Evolutionary conservation across 805 yeast species (phyloP), one percentile per base, ranked within the genome.

Genomic region (Yarrowia alimentaria): DNA sequence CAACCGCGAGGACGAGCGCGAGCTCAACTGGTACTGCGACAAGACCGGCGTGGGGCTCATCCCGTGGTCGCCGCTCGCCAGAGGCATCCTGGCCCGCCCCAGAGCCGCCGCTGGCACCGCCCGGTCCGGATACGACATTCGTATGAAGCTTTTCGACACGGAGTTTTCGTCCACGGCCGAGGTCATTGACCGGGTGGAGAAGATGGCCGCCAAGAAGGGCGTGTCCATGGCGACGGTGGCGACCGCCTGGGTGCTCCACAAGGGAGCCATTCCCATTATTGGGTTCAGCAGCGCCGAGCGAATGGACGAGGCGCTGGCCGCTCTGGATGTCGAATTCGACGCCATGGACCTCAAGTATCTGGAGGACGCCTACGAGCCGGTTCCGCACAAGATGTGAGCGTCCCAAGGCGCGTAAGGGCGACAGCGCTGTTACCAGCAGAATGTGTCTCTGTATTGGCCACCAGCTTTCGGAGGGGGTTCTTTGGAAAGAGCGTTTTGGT

Each of bases 1-100:
- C 3, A 68, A 76, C 56, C 68, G 87, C 12, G 85, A 80, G 59
- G 85, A 80, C 52, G 87, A 81, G 61, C 65, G 79, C 13, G 86
- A 81, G 59, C 67, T 79, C 73, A 75, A 71, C 54, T 77, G 76
- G 20, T 81, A 67, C 61, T 77, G 83, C 55, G 64, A 74, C 16
- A 68, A 66, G 38, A 73, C 74, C n/a, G 75, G 75, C 8, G 75
- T 81, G 28, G 83, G 81, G 1, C 51, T 79, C 14, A 70, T 78
- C 47, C 85, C 85, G 6, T 81, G 80, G 79, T 74, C 80, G 9
- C 84, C 85, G 26, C 63, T 70, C 52, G 81, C 80, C 5, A 64
- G 76, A 54, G 85, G 85, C 6, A 24, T 74, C 1, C 65, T 80
- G 34, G 70, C 83, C 0, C 69, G 81, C 54, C 81, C 85, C 1